Evolutionary conservation across 1,284 basidiomycete species (phyloP), one percentile per base, ranked within the genome.

Genomic region (Apiotrichum gracile): DNA sequence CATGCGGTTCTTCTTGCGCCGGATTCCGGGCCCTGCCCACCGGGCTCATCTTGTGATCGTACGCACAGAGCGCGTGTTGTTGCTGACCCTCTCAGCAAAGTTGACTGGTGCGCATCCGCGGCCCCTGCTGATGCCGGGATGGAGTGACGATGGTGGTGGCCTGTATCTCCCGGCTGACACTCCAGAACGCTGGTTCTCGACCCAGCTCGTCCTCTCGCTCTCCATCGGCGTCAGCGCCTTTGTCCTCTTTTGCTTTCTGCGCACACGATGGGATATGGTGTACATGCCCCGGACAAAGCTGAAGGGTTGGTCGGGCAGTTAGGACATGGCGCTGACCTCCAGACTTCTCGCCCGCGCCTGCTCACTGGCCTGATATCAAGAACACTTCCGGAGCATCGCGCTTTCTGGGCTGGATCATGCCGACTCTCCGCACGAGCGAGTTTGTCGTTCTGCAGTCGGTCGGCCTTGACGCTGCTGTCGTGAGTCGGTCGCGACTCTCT

Each of bases 401-500:
- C 0, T 88, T 94, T 75, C 91, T 97, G 74, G 90, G 90, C 21
- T 98, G 94, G 94, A 88, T 97, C 60, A 72, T 91, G 60, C 94
- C 94, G 1, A 97, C 93, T 0, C 80, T 97, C 51, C 80, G 82
- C 52, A 91, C 88, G 0, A 91, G 89, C 40, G 94, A 97, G 68
- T 91, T 88, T 64, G 88, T 89, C 4, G 85, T 97, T n/a, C 79
- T 97, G 0, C 93, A 97, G 70, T 93, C 94, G 38, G 93, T 97
- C 13, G 94, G 94, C 0, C 77, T 98, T 45, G 94, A 98, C 74
- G 94, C 92, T 37, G 91, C 91, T 6, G 91, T 97, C 63, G 90
- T 85, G 61, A 58, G 80, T 74, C 71, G 33, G 47, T 66, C 61
- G n/a, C 8, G 3, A 13, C 19, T n/a, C 9, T 33, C 4, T 19